Evolutionary conservation across 768 basidiomycete species (phyloP), one percentile per base, ranked within the genome.

Genomic region (Lactifluus volemus): DNA sequence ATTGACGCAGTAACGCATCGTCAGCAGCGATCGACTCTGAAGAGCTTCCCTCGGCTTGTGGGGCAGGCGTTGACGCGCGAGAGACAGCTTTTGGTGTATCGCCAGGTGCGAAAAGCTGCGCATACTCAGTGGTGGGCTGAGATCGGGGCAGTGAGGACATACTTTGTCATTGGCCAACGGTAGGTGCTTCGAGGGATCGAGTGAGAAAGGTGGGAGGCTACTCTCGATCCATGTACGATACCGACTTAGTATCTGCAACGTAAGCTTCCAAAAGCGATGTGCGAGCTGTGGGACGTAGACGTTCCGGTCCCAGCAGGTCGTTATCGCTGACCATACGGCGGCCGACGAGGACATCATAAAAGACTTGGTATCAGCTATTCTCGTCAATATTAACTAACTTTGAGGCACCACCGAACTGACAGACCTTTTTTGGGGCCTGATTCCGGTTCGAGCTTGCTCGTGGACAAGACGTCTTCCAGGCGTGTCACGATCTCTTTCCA

Each of bases 401-500:
- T 19, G 8, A 21, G 19, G 25, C 14, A 6, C 25, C 14, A 6
- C 25, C 9, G 36, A 41, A 8, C 30, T 17, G 32, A 45, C 51
- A 14, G 38, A 83, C 85, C 79, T 70, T 74, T 75, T 39, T 58
- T 58, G 12, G 25, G 30, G 29, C 72, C 69, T 19, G 72, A 67
- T 8, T 68, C 70, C 12, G 77, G 70, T 49, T 80, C 78, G 25
- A 85, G 69, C 47, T 72, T 73, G 25, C 75, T 72, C 19, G 69
- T 68, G 17, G 73, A 69, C 14, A 98, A 73, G 2, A 75, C 73
- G 12, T 86, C 85, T 73, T 99, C 97, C 15, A 97, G 74, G 53
- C 77, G 78, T 0, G 80, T 74, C 0, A 94, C 84, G 54, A 96
- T 89, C 69, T 97, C 96, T 73, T 97, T 97, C 92, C 95, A 96